Evolutionary conservation across 2,329 filamentous ascomycete species (phyloP).

Genomic region (Alternaria sp.): DNA sequence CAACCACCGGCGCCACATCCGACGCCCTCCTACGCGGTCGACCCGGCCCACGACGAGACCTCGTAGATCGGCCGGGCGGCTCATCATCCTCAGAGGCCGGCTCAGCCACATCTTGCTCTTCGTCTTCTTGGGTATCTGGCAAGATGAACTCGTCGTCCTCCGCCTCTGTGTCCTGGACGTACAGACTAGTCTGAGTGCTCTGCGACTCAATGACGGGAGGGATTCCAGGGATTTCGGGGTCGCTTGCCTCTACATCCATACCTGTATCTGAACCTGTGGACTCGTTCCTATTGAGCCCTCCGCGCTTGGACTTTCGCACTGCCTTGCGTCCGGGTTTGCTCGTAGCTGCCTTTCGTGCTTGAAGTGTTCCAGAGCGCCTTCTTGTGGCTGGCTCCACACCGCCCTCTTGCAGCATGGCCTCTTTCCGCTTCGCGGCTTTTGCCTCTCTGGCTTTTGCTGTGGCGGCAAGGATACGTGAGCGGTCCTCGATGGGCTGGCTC

Average conservation of each 20-base stretch:
- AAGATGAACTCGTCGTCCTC: slow-evolving; percentile 11
- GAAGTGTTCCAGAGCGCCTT: background rate
- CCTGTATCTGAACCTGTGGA: slow-evolving; percentile 2
- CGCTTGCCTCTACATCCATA: background rate
- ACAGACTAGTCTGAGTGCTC: slow-evolving; percentile 1
- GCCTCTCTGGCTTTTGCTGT: slow-evolving; percentile 22
- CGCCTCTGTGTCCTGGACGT: slow-evolving; percentile 19
- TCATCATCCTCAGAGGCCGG: background rate
- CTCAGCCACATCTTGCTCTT: background rate
- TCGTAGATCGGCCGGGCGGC: background rate
- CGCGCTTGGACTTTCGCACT: background rate
- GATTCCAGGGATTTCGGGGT: background rate
- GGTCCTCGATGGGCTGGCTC: background rate
- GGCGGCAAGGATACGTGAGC: slow-evolving; percentile 1
- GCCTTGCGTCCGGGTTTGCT: background rate
- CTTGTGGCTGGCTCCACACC: background rate
- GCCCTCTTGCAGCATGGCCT: slow-evolving; percentile 8
- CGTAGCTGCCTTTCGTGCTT: slow-evolving; percentile 17
- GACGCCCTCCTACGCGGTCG: background rate
- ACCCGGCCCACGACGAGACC: background rate
- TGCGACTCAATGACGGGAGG: background rate
- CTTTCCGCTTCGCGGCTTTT: slow-evolving; percentile 17
- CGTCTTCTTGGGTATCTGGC: slow-evolving; percentile 1
- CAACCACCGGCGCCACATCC: slow-evolving; percentile 4
- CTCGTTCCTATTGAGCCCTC: background rate